Percentiles rank a stretch among this genome's conserved stretches.
Conservation (phyloP, 208 protist genomes). For the Leishmania tarentolae region DNA sequence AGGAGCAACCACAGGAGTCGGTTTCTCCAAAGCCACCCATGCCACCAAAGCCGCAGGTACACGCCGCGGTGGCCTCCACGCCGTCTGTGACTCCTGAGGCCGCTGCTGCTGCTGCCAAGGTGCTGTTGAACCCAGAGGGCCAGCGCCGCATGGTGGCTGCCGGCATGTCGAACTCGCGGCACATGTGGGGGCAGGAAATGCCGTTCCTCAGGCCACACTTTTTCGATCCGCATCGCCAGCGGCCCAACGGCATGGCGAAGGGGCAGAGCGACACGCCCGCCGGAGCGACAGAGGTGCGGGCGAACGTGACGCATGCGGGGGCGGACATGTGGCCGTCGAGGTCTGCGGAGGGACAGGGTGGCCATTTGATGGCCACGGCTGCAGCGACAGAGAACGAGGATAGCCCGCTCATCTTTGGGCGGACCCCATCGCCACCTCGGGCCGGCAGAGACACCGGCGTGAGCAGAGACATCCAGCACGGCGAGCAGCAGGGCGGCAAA, state of each 20-base stretch:
- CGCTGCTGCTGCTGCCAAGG: slow-evolving; percentile 3
- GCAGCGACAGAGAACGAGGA: background rate
- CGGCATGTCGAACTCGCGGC: slow-evolving; percentile 33
- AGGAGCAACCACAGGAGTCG: background rate
- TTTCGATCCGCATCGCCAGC: slow-evolving; percentile 6
- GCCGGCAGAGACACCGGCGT: background rate
- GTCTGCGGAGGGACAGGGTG: slow-evolving; percentile 3
- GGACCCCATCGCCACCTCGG: background rate
- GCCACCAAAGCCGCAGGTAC: background rate
- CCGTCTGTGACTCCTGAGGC: background rate
- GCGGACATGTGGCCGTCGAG: slow-evolving; percentile 4
- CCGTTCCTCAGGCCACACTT: slow-evolving; percentile 31
- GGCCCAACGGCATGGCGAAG: background rate
- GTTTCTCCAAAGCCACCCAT: background rate
- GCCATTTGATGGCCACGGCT: background rate
- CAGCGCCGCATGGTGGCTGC: slow-evolving; percentile 19
- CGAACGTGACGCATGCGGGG: background rate
- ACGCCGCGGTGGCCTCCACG: background rate
- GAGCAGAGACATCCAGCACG: background rate
- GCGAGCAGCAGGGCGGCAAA: background rate
- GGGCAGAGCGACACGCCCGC: slow-evolving; percentile 1
- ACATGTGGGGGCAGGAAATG: slow-evolving; percentile 42
- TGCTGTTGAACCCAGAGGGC: slow-evolving; percentile 11
- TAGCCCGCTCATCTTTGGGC: background rate
- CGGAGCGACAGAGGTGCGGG: slow-evolving; percentile 11